These are phyloP conservation scores for Astraeus odoratus DNA, from an alignment of 768 basidiomycete genomes.

Conservation along the genomic window DNA sequence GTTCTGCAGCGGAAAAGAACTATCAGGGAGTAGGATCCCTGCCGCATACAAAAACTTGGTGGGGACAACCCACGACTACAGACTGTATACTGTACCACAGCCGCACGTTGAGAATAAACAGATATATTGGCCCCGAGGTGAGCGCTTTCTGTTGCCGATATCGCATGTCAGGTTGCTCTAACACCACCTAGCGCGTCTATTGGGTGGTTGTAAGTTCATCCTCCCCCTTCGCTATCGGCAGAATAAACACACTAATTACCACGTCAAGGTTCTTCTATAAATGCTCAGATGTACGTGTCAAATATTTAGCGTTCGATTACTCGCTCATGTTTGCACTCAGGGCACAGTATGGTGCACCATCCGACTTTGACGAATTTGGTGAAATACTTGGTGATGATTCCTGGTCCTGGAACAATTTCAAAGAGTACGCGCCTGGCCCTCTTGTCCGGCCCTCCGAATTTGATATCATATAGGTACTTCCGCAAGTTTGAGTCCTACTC, in stretches of 20 bases:
- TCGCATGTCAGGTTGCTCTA: not conserved
- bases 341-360: conserved; percentile 58
- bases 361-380: conserved; percentile 66
- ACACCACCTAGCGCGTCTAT: conserved; percentile 43
- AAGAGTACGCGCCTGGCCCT: conserved; percentile 31
- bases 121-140: conserved; percentile 64
- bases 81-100: conserved; percentile 53
- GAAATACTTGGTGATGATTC: conserved; percentile 42
- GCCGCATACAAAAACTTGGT: conserved; percentile 38
- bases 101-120: conserved; percentile 37
- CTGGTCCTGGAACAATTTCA: conserved; percentile 52
- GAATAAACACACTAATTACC: not conserved
- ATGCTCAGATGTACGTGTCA: conserved; percentile 42
- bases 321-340: conserved; percentile 11
- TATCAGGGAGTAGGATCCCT: conserved; percentile 38
- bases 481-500: conserved; percentile 58
- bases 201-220: conserved; percentile 73
- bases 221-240: not conserved
- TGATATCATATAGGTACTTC: conserved; percentile 47
- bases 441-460: not conserved
- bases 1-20: conserved; percentile 35
- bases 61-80: conserved; percentile 41
- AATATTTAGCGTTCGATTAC: not conserved
- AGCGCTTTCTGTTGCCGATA: not conserved
- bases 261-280: conserved; percentile 50